phyloP scores from a whole-genome alignment of 192 early-diverging fungal species.

The Coemansia sp. region DNA sequence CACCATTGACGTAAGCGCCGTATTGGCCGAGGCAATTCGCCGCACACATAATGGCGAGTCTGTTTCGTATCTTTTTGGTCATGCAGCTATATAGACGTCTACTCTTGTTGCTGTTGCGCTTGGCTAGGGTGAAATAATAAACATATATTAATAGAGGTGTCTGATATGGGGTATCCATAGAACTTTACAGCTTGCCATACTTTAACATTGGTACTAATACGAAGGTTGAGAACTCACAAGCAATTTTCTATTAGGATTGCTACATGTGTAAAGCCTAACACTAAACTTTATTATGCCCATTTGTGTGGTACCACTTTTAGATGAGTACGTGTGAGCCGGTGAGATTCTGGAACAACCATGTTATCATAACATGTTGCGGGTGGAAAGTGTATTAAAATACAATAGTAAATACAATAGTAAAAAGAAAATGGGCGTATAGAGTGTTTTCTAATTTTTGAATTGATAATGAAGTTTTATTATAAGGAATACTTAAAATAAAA shows the following conservation, averaged over 20 bases:
- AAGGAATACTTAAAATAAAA: too few relatives aligned
- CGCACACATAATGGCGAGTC: conserved; percentile 72
- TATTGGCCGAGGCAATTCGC: conserved; percentile 74
- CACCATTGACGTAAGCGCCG: conserved; percentile 79
- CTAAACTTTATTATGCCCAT: too few relatives aligned
- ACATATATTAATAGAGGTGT: not conserved
- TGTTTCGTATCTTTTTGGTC: conserved; percentile 63
- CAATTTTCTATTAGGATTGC: too few relatives aligned
- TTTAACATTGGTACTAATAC: not conserved
- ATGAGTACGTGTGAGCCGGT: not conserved
- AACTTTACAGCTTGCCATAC: not conserved
- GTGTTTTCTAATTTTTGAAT: too few relatives aligned
- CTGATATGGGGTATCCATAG: not conserved
- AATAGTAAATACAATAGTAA: too few relatives aligned
- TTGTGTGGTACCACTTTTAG: too few relatives aligned
- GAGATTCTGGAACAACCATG: not conserved
- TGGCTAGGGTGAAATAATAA: not conserved
- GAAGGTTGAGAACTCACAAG: not conserved
- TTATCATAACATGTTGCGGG: too few relatives aligned
- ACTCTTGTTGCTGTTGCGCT: not conserved
- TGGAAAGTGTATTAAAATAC: too few relatives aligned
- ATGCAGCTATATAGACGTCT: conserved; percentile 30
- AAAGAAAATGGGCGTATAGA: too few relatives aligned
- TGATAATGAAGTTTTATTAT: too few relatives aligned
- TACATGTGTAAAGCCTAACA: too few relatives aligned